Evolutionary conservation across 176 grass and related monocot species (phyloP), one percentile per base, ranked within the genome.

Genomic region (Triticum timopheevii): DNA sequence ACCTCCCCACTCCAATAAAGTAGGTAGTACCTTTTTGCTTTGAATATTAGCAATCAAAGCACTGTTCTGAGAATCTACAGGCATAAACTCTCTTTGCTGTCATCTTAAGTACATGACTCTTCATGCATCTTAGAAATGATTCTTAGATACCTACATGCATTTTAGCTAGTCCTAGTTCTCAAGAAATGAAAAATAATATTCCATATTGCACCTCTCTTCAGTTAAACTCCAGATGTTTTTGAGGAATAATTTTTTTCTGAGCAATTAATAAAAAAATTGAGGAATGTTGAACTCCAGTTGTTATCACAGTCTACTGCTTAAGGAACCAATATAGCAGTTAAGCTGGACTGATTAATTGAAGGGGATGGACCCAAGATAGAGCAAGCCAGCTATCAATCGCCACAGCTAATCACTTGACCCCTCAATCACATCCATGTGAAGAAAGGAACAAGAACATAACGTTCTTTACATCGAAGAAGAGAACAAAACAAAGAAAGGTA

Each of bases 1-100:
- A 76, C 39, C 71, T 24, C 68, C 67, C 66, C n/a, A 67, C 56
- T 77, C 61, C 31, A 91, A 87, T 84, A 52, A 91, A 91, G 39
- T 20, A 70, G 56, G 56, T 59, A 35, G 65, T 83, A 87, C 80
- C 1, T 36, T 66, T 54, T 58, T 79, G 54, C 64, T 71, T 86
- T 78, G 11, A 86, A 78, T 78, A 70, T 81, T 82, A 62, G 42
- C 65, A 74, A 79, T 87, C 25, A 74, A 79, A 73, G 84, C 75
- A 74, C 67, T 73, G 44, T 73, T 74, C 33, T 61, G 24, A 79
- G 58, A 80, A 85, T 78, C 81, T 82, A 64, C 22, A 85, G 19
- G 64, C 77, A 78, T 82, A 79, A 86, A 77, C 38, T 71, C 38
- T 56, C 54, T 81, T 77, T 77, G 77, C 35, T 85, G 35, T 87